Base-by-base conservation (phyloP, 768 basidiomycete genomes). In the Agaricus bisporus region DNA sequence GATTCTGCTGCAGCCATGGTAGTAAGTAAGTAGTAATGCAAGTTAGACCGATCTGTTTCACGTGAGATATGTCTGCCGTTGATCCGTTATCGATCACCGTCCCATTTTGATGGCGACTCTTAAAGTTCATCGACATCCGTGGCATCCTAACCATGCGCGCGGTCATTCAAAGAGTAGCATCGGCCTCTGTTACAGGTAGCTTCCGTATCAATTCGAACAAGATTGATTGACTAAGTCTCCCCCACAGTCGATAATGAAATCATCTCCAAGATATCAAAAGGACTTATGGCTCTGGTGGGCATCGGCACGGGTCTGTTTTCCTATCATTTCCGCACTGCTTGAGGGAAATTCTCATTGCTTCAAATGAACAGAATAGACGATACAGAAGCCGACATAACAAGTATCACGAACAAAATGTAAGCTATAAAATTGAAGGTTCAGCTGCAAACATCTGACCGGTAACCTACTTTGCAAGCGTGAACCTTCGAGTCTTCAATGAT, bases 211-310 rank as follows among this genome's bases (percentile, higher is more conserved):
- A 46, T n/a, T 9, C 10, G 29, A 7, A 32, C 8, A 18, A 35
- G 5, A n/a, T 36, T 36, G 5, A n/a, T 17, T 12, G 11, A 32
- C 8, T 22, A 22, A 48, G 48, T 38, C 42, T 32, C 39, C 29
- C 12, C 42, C 37, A 9, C 68, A 95, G 94, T 97, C 51, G 84
- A 95, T 59, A 80, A 77, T 43, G 75, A 88, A 61, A 74, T 83
- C 29, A 82, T 98, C 57, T 92, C 93, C 3, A 78, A 79, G 36
- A 95, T 98, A 56, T 85, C 86, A 15, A 76, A 78, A 59, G 95
- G 95, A 1, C 72, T 98, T 28, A 86, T 98, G 80, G 88, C 95
- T 17, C 80, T 98, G 14, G 82, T 98, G 32, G 95, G 95, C 25
- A 89, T 98, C 59, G 90, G 88, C 41, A 73, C 75, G 70, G 89